Conservation (phyloP, 1,284 basidiomycete species). For the Microbotryomycetes sp. region DNA sequence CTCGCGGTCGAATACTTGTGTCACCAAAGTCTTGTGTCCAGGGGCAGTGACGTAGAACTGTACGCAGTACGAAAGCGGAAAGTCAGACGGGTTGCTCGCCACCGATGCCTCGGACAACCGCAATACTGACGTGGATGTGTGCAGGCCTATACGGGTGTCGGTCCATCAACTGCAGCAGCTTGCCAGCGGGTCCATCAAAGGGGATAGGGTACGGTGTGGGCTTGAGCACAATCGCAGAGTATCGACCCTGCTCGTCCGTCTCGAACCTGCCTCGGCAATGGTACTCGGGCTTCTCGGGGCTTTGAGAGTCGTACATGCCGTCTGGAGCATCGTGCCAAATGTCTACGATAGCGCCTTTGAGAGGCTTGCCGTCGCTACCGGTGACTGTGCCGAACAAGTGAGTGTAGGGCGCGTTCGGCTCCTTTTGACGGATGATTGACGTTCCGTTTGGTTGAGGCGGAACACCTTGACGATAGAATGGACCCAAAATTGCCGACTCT, state of each 20-base stretch:
- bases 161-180: slow-evolving; percentile 41
- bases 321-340: slow-evolving; percentile 43
- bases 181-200: slow-evolving; percentile 40
- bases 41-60: slow-evolving; percentile 37
- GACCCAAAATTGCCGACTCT: slow-evolving; percentile 41
- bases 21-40: slow-evolving; percentile 37
- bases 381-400: slow-evolving; percentile 38
- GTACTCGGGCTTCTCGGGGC: slow-evolving; percentile 39
- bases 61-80: slow-evolving; percentile 2
- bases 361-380: slow-evolving; percentile 38
- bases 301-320: slow-evolving; percentile 43
- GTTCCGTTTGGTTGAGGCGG: slow-evolving; percentile 38
- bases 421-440: slow-evolving; percentile 36
- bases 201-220: slow-evolving; percentile 44
- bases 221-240: slow-evolving; percentile 37
- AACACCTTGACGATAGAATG: slow-evolving; percentile 40
- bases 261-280: slow-evolving; percentile 36
- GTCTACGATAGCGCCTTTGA: slow-evolving; percentile 40
- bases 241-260: slow-evolving; percentile 39
- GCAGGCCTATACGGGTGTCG: slow-evolving; percentile 42
- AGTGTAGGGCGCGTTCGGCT: slow-evolving; percentile 36
- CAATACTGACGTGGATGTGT: slow-evolving; percentile 43
- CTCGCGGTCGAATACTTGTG: slow-evolving; percentile 40
- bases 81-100: slow-evolving; percentile 12
- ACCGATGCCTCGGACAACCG: no score